Base-by-base conservation (phyloP, 768 basidiomycete species). In the Glaciozyma antarctica region DNA sequence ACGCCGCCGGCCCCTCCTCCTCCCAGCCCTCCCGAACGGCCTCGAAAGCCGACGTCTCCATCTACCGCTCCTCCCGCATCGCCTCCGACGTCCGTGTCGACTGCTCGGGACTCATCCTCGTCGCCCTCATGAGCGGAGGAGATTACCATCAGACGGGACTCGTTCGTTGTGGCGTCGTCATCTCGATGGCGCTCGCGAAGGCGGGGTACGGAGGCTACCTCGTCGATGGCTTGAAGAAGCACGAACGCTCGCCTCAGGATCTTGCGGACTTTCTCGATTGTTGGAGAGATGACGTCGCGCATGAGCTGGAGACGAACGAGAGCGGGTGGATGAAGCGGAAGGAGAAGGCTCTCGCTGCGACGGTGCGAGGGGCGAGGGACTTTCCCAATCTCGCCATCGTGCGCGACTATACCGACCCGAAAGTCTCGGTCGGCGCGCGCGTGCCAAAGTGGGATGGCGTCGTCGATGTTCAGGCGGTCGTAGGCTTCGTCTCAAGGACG, bases 81-180 rank as follows among this genome's bases (percentile, higher is more conserved):
- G 16, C 43, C 5, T 15, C 47, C 17, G 13, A 24, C 15, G 47
- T 61, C 15, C 51, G 58, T 1, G 58, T 72, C 58, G 48, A 26
- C 22, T 45, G 45, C 13, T 56, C 66, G 22, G 48, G 51, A 26
- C 58, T 73, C 28, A 69, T 71, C 56, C 54, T 73, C 22, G 41
- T 71, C 24, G 72, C 67, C 1, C 47, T 71, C 5, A 38, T 73
- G 41, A 22, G 43, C 0, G 72, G 72, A n/a, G 72, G 64, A 0
- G 72, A 73, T 41, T 73, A 73, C 57, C 51, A 59, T 22, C 61
- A 44, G 22, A 32, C 19, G 34, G 64, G 65, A 10, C 47, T 55
- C 45, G 34, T 24, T 15, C 38, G 47, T 24, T 34, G 52, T 45
- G 65, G 65, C 1, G 5, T 28, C 5, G 45, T 44, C 9, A 61